Conservation (phyloP, 2,329 filamentous ascomycete species). For the Nannizziopsis arthrosporioides region DNA sequence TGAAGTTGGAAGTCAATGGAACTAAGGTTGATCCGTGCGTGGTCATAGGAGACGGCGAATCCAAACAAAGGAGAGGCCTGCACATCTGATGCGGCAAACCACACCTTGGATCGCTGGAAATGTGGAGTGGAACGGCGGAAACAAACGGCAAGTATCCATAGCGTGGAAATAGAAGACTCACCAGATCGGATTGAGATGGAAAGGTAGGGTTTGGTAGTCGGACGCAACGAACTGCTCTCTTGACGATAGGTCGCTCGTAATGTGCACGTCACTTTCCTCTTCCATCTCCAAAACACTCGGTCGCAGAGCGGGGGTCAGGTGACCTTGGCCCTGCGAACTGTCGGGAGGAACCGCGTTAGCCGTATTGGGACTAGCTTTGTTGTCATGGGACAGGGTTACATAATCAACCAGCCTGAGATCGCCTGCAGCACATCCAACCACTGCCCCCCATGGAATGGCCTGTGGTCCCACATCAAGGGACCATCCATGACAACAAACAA, state of each 20-base stretch:
- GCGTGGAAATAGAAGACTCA: slow-evolving; percentile 11
- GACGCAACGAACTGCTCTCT: slow-evolving; percentile 5
- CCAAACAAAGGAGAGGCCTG: slow-evolving; percentile 3
- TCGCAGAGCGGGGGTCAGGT: not conserved
- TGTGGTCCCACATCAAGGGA: not conserved
- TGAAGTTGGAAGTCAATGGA: slow-evolving; percentile 3
- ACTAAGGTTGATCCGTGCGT: slow-evolving; percentile 7
- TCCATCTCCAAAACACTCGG: too few species aligned
- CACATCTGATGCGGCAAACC: not conserved
- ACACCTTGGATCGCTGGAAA: not conserved
- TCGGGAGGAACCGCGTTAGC: not conserved
- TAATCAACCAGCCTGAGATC: slow-evolving; percentile 2
- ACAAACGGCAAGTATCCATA: not conserved
- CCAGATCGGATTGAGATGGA: slow-evolving; percentile 5
- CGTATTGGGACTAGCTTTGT: not conserved
- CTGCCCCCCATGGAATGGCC: not conserved
- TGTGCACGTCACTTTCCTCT: slow-evolving; percentile 10
- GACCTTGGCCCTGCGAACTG: not conserved
- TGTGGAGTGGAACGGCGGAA: not conserved
- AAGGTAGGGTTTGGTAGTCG: slow-evolving; percentile 1
- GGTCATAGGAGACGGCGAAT: slow-evolving; percentile 3
- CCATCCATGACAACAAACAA: not conserved
- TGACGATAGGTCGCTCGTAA: slow-evolving; percentile 6
- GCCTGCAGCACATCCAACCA: slow-evolving; percentile 2
- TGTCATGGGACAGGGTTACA: slow-evolving; percentile 6